phyloP scores from a whole-genome alignment of 495 filamentous ascomycete species.

The Aspergillus asperescens region DNA sequence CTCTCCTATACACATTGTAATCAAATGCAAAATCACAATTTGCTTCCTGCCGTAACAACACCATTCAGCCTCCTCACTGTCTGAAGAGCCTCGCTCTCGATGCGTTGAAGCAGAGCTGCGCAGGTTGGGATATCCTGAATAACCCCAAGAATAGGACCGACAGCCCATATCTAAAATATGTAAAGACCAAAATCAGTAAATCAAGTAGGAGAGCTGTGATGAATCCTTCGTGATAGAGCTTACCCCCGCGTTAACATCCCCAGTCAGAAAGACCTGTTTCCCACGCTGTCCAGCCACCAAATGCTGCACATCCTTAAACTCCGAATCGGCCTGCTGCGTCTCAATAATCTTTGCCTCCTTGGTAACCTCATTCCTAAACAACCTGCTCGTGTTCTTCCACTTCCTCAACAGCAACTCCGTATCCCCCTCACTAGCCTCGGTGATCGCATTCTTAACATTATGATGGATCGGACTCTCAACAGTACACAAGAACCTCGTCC shows the following conservation, averaged over 20 bases:
- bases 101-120: too few relatives aligned
- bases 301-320: constrained; percentile 5
- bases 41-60: too few relatives aligned
- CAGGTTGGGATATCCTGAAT: too few relatives aligned
- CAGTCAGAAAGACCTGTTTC: not conserved
- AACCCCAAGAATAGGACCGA: too few relatives aligned
- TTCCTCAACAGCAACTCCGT: constrained; percentile 3
- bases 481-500: constrained; percentile 9
- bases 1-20: too few relatives aligned
- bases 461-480: constrained; percentile 6
- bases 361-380: constrained; percentile 11
- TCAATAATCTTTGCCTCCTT: constrained; percentile 2
- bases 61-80: too few relatives aligned
- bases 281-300: constrained; percentile 5
- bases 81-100: too few relatives aligned
- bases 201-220: too few relatives aligned
- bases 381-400: constrained; percentile 6
- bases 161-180: too few relatives aligned
- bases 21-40: too few relatives aligned
- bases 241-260: constrained; percentile 6
- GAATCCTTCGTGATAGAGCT: too few relatives aligned
- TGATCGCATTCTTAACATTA: constrained; percentile 8
- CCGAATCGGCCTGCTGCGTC: not conserved
- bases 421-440: not conserved
- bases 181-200: too few relatives aligned